Evolutionary conservation across 768 basidiomycete species (phyloP), one percentile per base, ranked within the genome.

Genomic region (Gloeophyllum trabeum): DNA sequence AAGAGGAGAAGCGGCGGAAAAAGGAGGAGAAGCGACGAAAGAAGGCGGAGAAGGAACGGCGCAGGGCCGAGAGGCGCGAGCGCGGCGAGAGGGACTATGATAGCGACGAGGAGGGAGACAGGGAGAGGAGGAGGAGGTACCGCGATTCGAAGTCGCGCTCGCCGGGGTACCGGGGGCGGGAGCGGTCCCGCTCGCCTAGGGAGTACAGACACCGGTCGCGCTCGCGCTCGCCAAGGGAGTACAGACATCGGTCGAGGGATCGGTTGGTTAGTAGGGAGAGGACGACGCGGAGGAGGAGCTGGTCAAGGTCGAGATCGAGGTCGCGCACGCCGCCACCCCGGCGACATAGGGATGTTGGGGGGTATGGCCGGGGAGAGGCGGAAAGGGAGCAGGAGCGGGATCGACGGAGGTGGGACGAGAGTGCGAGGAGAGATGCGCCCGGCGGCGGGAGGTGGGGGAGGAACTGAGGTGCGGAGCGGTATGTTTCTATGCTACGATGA

Each of bases 31-130:
- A 37, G 19, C 13, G 13, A 38, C 47, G 38, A 45, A 53, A 50
- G 35, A 35, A 48, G 12, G 43, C 40, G 42, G 52, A 49, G 43
- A 82, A 74, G 54, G 79, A 75, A 51, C 73, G 73, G 58, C 78
- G 71, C 51, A 64, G 70, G n/a, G 67, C 63, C 4, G 66, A 63
- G 45, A 80, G 75, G 54, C 75, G 76, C 50, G 62, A 65, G 49
- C 63, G 62, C 43, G 63, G 62, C 42, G 55, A 60, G 44, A 57
- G 56, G 47, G 61, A 57, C 25, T 62, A 48, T n/a, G 59, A 50
- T 36, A 60, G 61, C 38, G 52, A 44, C 26, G 47, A 54, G 13
- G 50, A 54, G 37, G 44, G 50, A n/a, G 50, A 44, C 35, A 48
- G 48, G 23, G 24, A 49, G 37, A 54, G 46, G 42, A 45, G 43